Percentiles rank a stretch among this genome's conserved stretches.
phyloP scores from a whole-genome alignment of 2,329 filamentous ascomycete species.

The Chalara sp. region DNA sequence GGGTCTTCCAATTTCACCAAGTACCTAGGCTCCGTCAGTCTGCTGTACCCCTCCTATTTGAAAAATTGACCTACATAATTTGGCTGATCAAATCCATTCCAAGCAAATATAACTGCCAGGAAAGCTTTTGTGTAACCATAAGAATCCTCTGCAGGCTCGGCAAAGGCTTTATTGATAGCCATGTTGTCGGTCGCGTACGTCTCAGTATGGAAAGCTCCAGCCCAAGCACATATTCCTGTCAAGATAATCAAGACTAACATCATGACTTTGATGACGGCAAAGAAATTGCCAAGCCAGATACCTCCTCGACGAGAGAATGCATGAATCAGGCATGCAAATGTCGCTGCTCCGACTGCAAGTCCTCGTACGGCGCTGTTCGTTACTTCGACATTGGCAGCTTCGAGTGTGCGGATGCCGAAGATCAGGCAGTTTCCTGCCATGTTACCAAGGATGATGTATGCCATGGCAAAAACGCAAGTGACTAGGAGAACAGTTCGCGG shows the following conservation, averaged over 20 bases:
- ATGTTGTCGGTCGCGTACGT: slow-evolving; percentile 7
- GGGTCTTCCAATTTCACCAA: slow-evolving; percentile 10
- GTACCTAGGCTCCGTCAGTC: slow-evolving; percentile 17
- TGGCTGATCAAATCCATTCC: slow-evolving; percentile 36
- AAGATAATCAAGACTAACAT: slow-evolving; percentile 41
- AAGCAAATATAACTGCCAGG: slow-evolving; percentile 36
- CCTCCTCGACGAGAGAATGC: slow-evolving; percentile 40
- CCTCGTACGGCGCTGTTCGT: slow-evolving; percentile 34
- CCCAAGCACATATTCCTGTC: slow-evolving; percentile 24
- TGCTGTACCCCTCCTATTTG: slow-evolving; percentile 25
- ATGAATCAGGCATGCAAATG: slow-evolving; percentile 41
- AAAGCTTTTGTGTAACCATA: slow-evolving; percentile 33
- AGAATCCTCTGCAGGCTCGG: slow-evolving; percentile 12
- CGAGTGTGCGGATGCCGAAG: slow-evolving; percentile 40
- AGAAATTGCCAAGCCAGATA: slow-evolving; percentile 41
- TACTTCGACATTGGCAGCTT: slow-evolving; percentile 26
- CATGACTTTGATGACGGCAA: slow-evolving; percentile 42
- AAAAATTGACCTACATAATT: slow-evolving; percentile 30
- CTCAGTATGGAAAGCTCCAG: slow-evolving; percentile 7
- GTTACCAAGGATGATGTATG: slow-evolving; percentile 36
- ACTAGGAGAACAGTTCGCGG: slow-evolving; percentile 23
- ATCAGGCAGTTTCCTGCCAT: slow-evolving; percentile 43
- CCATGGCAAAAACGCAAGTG: slow-evolving; percentile 36
- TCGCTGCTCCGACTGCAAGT: slow-evolving; percentile 39
- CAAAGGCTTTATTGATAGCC: slow-evolving; percentile 6